Percentiles rank a stretch among this genome's conserved stretches.
These are phyloP conservation scores for Solanum ossicruentum DNA, from an alignment of 257 asterid genomes.

Conservation along the genomic window DNA sequence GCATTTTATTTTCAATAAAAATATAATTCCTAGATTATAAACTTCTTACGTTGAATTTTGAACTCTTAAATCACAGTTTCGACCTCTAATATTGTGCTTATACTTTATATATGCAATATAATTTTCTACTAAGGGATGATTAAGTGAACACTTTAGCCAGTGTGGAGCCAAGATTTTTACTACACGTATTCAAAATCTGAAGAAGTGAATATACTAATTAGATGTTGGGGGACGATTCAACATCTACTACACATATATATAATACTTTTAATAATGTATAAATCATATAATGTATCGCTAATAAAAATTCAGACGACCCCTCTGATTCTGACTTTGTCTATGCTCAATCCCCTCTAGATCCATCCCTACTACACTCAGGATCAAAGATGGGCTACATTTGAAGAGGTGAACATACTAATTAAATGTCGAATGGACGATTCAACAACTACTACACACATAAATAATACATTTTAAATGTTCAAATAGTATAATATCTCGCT, in stretches of 20 bases:
- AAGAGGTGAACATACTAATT: too few relatives aligned
- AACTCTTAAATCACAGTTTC: accelerated
- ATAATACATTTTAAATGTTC: background rate
- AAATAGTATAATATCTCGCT: background rate
- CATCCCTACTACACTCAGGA: background rate
- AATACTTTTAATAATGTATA: background rate
- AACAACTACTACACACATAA: background rate
- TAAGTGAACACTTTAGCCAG: background rate
- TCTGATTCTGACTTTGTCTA: accelerated
- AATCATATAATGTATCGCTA: background rate
- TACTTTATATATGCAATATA: too few relatives aligned
- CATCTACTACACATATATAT: background rate
- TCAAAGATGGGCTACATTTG: background rate
- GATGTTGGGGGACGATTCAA: background rate
- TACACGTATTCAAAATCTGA: accelerated
- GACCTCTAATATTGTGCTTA: background rate
- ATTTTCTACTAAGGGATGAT: background rate
- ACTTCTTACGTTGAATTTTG: too few relatives aligned
- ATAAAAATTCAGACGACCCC: too few relatives aligned
- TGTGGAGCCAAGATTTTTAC: background rate
- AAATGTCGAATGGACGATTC: background rate
- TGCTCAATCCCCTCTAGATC: background rate
- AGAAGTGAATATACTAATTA: too few relatives aligned
- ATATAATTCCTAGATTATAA: background rate
- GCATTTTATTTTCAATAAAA: background rate